Conservation (phyloP, 2,329 filamentous ascomycete species). For the Aspergillus sp. region DNA sequence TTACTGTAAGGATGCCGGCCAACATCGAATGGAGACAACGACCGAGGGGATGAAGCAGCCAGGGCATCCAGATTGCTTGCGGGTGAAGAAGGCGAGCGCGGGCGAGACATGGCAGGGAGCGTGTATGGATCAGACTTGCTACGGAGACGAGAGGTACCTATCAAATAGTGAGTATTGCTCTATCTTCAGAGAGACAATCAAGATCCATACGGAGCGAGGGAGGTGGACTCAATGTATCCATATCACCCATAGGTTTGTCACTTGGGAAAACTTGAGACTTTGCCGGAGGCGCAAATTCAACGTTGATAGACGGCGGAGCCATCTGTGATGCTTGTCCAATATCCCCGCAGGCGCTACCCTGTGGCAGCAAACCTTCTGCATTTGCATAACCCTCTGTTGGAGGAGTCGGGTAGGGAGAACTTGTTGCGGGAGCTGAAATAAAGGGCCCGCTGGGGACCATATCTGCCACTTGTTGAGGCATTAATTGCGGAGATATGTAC, state of each 20-base stretch:
- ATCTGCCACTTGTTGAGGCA: conserved; percentile 73
- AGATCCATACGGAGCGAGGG: conserved; percentile 61
- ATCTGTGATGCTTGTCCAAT: conserved; percentile 73
- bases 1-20: conserved; percentile 42
- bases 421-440: conserved; percentile 52
- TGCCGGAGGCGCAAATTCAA: conserved; percentile 83
- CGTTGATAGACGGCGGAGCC: conserved; percentile 92
- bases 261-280: conserved; percentile 69
- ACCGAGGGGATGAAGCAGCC: conserved; percentile 42
- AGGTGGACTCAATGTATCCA: conserved; percentile 83
- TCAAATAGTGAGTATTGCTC: conserved; percentile 11
- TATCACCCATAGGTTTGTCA: conserved; percentile 66
- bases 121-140: conserved; percentile 66
- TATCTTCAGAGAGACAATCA: background rate
- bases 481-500: conserved; percentile 67
- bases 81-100: conserved; percentile 41
- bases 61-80: conserved; percentile 39
- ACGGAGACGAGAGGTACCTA: conserved; percentile 58
- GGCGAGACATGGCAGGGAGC: conserved; percentile 45
- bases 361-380: conserved; percentile 53
- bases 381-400: conserved; percentile 57
- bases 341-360: conserved; percentile 57
- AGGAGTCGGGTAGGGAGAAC: conserved; percentile 54
- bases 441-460: conserved; percentile 53
- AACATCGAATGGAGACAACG: conserved; percentile 49